Evolutionary conservation across 2,329 filamentous ascomycete species (phyloP).

Genomic region (Cladosporium cucumerinum): DNA sequence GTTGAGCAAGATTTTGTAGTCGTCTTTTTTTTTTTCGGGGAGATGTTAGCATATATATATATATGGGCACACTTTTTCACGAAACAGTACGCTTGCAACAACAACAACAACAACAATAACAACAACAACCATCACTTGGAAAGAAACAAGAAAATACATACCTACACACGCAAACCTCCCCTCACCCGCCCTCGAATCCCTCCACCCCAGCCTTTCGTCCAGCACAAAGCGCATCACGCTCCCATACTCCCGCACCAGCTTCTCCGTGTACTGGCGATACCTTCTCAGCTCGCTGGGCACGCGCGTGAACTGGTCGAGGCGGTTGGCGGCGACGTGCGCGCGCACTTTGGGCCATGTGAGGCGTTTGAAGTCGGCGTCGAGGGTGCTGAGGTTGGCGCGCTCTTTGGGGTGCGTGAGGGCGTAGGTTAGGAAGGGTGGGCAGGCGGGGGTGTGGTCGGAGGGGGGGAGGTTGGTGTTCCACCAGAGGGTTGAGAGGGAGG

Average conservation of each 20-base stretch:
- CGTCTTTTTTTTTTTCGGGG: conserved; percentile 47
- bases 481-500: conserved; percentile 21
- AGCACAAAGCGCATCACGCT: conserved; percentile 77
- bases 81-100: not conserved
- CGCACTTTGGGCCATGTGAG: conserved; percentile 69
- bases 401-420: conserved; percentile 61
- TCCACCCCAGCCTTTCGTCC: conserved; percentile 67
- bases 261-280: conserved; percentile 68
- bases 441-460: conserved; percentile 59
- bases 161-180: conserved; percentile 43
- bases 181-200: conserved; percentile 41
- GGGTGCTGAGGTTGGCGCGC: conserved; percentile 64
- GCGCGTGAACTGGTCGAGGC: conserved; percentile 72
- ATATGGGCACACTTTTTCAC: not conserved
- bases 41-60: not conserved
- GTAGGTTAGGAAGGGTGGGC: conserved; percentile 67
- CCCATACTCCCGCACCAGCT: conserved; percentile 65
- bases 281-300: conserved; percentile 72
- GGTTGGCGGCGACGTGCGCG: conserved; percentile 61
- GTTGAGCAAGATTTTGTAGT: conserved; percentile 76
- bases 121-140: conserved; percentile 20
- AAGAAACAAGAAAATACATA: conserved; percentile 22
- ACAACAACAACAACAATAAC: conserved; percentile 23
- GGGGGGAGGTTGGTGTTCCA: conserved; percentile 79
- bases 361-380: conserved; percentile 61